Conservation (phyloP, 1,284 basidiomycete species). For the Tylopilus microsporus region DNA sequence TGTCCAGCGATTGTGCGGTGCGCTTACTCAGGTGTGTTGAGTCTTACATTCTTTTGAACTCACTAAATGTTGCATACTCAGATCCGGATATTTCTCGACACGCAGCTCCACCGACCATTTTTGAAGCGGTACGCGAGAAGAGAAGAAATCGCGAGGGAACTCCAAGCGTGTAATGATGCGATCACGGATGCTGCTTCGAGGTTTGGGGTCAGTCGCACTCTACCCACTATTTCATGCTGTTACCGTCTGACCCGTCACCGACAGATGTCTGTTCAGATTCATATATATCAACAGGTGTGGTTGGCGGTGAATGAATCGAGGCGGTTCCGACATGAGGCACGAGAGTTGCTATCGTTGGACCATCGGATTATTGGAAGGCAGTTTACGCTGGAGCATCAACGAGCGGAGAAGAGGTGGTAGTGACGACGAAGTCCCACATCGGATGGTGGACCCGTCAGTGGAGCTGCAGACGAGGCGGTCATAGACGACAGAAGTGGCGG, state of each 20-base stretch:
- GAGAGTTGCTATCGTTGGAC: constrained; percentile 20
- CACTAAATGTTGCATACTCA: constrained; percentile 25
- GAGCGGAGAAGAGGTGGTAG: background rate
- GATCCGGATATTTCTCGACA: constrained; percentile 52
- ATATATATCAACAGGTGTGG: constrained; percentile 21
- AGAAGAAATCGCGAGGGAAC: constrained; percentile 60
- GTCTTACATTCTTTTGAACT: background rate
- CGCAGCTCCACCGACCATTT: constrained; percentile 64
- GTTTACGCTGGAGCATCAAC: constrained; percentile 10
- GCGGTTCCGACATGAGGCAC: constrained; percentile 21
- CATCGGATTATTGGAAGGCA: constrained; percentile 19
- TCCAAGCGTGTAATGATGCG: constrained; percentile 48
- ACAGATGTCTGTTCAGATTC: constrained; percentile 25
- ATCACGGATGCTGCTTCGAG: constrained; percentile 47
- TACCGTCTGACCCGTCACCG: background rate
- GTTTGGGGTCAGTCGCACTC: constrained; percentile 46
- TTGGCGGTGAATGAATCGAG: constrained; percentile 19
- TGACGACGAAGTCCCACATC: background rate
- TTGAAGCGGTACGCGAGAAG: constrained; percentile 74
- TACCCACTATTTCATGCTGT: background rate
- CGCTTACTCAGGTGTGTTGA: constrained; percentile 43
- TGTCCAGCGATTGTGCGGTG: constrained; percentile 36
- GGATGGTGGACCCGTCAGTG: constrained; percentile 25
- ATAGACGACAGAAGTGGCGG: background rate
- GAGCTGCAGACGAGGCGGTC: background rate